Evolutionary conservation across 2,329 filamentous ascomycete species (phyloP).

Genomic region (Colletotrichum coccodes): DNA sequence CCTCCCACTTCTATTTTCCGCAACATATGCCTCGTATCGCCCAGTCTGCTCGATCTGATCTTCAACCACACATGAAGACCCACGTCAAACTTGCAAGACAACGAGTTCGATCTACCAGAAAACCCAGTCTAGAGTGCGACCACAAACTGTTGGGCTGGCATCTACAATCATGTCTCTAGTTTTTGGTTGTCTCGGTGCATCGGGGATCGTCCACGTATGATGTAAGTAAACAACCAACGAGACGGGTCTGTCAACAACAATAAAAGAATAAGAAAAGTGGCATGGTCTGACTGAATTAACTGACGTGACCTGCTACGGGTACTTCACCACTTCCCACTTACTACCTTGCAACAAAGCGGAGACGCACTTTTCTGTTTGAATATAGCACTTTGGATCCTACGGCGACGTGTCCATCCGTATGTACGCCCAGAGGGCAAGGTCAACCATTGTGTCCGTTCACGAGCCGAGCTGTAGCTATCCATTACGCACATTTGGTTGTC

Average conservation of each 20-base stretch:
- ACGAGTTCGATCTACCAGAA: not conserved
- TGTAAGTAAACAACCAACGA: conserved; percentile 1
- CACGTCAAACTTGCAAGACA: not conserved
- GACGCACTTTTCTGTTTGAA: not conserved
- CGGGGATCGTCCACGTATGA: conserved; percentile 4
- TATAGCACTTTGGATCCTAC: not conserved
- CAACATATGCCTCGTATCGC: conserved; percentile 23
- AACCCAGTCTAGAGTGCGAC: conserved; percentile 4
- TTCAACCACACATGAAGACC: not conserved
- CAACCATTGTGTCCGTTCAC: not conserved
- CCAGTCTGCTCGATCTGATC: not conserved
- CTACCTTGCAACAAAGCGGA: not conserved
- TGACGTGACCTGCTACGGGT: not conserved
- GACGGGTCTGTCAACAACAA: not conserved
- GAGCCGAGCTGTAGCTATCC: not conserved
- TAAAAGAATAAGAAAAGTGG: not conserved
- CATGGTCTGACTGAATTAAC: not conserved
- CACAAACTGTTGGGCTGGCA: not conserved
- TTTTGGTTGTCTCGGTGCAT: not conserved
- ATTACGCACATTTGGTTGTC: not conserved
- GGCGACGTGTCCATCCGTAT: not conserved
- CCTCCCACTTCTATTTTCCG: conserved; percentile 7
- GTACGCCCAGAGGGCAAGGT: not conserved
- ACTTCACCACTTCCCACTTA: not conserved
- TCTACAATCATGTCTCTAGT: not conserved